Conservation (phyloP, 2,329 filamentous ascomycete genomes). For the Aspergillus calidoustus region DNA sequence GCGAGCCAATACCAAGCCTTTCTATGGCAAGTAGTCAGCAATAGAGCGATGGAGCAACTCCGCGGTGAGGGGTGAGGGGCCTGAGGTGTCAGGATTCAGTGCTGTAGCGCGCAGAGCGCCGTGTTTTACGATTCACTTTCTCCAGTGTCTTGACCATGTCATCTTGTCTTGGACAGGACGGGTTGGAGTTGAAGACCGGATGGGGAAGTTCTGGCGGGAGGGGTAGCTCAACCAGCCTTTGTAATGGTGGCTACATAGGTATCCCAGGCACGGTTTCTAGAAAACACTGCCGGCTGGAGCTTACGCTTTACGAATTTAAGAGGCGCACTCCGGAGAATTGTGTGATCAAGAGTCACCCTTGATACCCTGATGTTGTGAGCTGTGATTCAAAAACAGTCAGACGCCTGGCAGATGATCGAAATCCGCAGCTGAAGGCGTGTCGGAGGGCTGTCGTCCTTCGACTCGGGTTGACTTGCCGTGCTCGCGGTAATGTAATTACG, state of each 20-base stretch:
- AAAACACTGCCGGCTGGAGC: neutral
- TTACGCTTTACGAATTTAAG: neutral
- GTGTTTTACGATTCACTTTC: neutral
- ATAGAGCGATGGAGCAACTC: conserved; percentile 1
- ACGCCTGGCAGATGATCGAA: neutral
- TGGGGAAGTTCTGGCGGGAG: neutral
- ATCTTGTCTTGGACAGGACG: neutral
- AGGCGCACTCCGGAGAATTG: neutral
- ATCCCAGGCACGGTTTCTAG: neutral
- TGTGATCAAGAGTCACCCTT: no score
- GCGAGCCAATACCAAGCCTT: conserved; percentile 21
- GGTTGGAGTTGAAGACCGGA: neutral
- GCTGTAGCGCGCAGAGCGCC: conserved; percentile 17
- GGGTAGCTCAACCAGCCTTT: neutral
- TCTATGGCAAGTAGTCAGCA: conserved; percentile 8
- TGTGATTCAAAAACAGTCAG: neutral
- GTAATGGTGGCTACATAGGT: no score
- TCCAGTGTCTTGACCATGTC: neutral
- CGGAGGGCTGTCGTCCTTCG: neutral
- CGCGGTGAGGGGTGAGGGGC: neutral
- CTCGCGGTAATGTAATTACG: conserved; percentile 21
- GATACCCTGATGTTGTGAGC: no score
- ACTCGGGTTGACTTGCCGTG: conserved; percentile 20
- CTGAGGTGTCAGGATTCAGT: neutral
- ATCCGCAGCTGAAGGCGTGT: neutral